Base-by-base conservation (phyloP, 768 basidiomycete species). In the Galerina sulciceps region DNA sequence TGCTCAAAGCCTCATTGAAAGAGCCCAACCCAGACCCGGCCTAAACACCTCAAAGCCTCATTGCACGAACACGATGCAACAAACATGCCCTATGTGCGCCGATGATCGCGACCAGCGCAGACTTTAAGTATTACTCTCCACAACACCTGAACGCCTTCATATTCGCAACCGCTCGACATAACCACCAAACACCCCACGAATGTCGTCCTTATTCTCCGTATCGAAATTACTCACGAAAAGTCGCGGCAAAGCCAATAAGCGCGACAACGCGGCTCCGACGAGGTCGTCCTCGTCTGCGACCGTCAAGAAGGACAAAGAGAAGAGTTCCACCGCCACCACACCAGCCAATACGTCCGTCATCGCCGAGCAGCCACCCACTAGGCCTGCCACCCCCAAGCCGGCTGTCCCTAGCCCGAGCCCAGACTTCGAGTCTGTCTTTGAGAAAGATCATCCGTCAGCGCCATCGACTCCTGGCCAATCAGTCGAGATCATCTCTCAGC, bases 121-220 rank as follows among this genome's bases (percentile, higher is more conserved):
- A 17, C 51, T 34, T 43, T 36, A 44, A 53, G 52, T 41, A 15
- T 42, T 34, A 40, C 49, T 50, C 8, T 34, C 45, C 44, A 47
- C 35, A n/a, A 40, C 49, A 40, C 44, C 44, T 44, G 41, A 43
- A 58, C 35, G 23, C 35, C 35, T 42, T 15, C 37, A 57, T 14
- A 26, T 13, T 20, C 37, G 23, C 26, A n/a, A 43, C 22, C 38
- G 22, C 38, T 22, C 35, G 36, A 42, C 50, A 50, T 31, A 15
- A 42, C 49, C 40, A 35, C 0, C 26, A 43, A 47, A 42, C 53
- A 41, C 18, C 26, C 54, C 53, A 56, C 13, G 15, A 31, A 64
- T 64, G 63, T 60, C 62, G 10, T 53, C 62, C 10, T 22, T 64
- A 45, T 64, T 64, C 46, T 64, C 63, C 34, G 63, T 64, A 14